Conservation (phyloP, 2,329 filamentous ascomycete genomes). For the Fragosphaeria purpurea region DNA sequence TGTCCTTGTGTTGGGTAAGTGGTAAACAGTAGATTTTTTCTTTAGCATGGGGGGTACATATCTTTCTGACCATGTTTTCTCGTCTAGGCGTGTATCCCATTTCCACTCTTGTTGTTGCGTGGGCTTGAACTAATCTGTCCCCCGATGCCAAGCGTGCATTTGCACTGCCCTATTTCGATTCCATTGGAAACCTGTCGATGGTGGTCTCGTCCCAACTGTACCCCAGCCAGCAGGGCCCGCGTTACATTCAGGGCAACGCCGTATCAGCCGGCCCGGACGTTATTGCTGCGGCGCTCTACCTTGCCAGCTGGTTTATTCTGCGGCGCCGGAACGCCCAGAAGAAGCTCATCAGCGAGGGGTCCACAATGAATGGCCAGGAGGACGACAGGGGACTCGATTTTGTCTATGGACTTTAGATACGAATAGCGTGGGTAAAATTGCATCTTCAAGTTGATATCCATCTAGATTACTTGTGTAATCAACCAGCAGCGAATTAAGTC, state of each 20-base stretch:
- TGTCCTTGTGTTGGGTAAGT: background rate
- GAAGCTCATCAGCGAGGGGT: conserved; percentile 6
- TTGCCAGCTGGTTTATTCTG: conserved; percentile 2
- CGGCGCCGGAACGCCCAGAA: conserved; percentile 4
- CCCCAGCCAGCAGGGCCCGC: conserved; percentile 7
- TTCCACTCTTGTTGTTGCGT: conserved; percentile 4
- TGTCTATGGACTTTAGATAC: background rate
- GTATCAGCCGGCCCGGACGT: conserved; percentile 4
- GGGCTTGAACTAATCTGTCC: conserved; percentile 6
- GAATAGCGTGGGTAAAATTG: too few species aligned
- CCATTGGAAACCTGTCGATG: conserved; percentile 6
- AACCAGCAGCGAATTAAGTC: too few species aligned
- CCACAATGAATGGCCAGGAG: conserved; percentile 4
- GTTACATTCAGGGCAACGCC: conserved; percentile 8
- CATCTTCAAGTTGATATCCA: too few species aligned
- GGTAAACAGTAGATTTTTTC: too few species aligned
- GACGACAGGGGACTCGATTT: conserved; percentile 1
- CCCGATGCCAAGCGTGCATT: conserved; percentile 8
- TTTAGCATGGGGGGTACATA: too few species aligned
- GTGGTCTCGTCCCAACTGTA: conserved; percentile 9
- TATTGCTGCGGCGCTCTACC: conserved; percentile 1
- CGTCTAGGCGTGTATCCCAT: conserved; percentile 5
- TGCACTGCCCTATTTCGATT: conserved; percentile 6
- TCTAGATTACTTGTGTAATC: too few species aligned
- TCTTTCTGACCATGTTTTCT: too few species aligned